These are phyloP conservation scores for Diaporthe sp. DNA, from an alignment of 2,329 filamentous ascomycete species.

Conservation along the genomic window DNA sequence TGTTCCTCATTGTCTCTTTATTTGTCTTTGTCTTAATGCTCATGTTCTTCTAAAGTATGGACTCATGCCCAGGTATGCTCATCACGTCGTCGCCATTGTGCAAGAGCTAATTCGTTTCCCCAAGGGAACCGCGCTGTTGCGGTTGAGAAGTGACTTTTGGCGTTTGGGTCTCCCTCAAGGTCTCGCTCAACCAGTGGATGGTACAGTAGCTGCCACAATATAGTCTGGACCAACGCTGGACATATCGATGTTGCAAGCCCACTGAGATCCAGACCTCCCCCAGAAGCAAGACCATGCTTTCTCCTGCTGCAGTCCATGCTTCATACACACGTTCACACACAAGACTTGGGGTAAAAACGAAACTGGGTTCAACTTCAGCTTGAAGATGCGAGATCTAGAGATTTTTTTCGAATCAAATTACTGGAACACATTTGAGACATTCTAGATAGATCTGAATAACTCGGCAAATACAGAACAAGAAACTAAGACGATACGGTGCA, in stretches of 20 bases:
- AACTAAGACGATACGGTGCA: no score
- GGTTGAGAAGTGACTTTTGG: not conserved
- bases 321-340: not conserved
- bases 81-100: not conserved
- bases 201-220: not conserved
- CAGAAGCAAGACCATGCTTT: not conserved
- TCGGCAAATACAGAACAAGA: no score
- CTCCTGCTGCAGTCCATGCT: not conserved
- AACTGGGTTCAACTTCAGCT: not conserved
- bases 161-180: not conserved
- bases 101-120: not conserved
- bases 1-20: not conserved
- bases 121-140: not conserved
- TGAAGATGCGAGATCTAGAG: no score
- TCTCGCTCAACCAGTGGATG: not conserved
- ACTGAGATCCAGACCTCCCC: not conserved
- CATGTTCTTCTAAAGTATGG: not conserved
- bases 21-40: not conserved
- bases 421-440: no score
- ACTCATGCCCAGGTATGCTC: not conserved
- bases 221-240: not conserved
- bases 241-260: not conserved
- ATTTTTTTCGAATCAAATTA: no score
- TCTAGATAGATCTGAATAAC: no score
- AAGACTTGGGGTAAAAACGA: not conserved